These are phyloP conservation scores for Cytospora leucostoma DNA, from an alignment of 2,329 filamentous ascomycete genomes.

Conservation along the genomic window DNA sequence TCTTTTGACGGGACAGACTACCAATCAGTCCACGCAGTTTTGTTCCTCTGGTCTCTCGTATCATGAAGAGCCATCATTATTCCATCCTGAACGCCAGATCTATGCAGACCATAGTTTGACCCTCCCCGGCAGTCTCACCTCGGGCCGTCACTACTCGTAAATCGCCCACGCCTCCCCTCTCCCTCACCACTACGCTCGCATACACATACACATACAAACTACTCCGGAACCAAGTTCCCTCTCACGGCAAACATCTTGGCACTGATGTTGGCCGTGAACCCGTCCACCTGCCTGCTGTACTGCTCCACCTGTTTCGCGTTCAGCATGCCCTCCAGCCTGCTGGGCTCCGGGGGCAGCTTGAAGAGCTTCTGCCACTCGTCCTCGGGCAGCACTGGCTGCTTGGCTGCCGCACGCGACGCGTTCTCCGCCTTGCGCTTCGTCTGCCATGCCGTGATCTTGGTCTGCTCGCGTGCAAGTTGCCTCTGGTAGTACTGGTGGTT, in stretches of 20 bases:
- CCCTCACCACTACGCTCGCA: too few species aligned
- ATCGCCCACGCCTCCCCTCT: background rate
- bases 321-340: constrained; percentile 87
- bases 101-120: constrained; percentile 22
- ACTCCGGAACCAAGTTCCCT: constrained; percentile 64
- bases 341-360: constrained; percentile 95
- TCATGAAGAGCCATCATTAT: constrained; percentile 1
- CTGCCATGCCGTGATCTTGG: constrained; percentile 97
- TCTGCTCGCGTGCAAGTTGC: constrained; percentile 88
- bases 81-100: constrained; percentile 20
- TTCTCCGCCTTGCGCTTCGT: constrained; percentile 97
- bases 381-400: constrained; percentile 86
- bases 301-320: constrained; percentile 97
- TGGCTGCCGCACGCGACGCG: constrained; percentile 76
- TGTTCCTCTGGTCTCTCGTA: background rate
- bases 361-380: constrained; percentile 98
- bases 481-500: constrained; percentile 98
- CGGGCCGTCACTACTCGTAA: background rate
- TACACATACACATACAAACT: constrained; percentile 18
- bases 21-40: background rate
- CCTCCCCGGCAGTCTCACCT: background rate
- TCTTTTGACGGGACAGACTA: background rate
- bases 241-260: constrained; percentile 98
- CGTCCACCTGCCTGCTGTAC: constrained; percentile 95
- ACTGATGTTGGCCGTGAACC: constrained; percentile 86